Evolutionary conservation across 2,329 filamentous ascomycete species (phyloP).

Genomic region (Ophiocordyceps australis): DNA sequence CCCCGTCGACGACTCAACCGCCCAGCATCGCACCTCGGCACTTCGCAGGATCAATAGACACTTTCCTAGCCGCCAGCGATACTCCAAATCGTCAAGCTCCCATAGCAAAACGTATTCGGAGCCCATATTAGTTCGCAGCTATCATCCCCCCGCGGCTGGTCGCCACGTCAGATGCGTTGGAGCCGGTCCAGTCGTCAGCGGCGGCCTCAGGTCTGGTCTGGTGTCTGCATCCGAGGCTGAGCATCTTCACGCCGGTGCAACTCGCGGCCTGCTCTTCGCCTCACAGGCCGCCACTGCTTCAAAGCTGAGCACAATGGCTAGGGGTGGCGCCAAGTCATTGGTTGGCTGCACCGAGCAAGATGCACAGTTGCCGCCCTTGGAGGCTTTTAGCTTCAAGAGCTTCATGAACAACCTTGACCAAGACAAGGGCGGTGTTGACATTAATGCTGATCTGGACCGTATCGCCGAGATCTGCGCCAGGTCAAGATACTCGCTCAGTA

Average conservation of each 20-base stretch:
- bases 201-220: slow-evolving; percentile 7
- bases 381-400: slow-evolving; percentile 46
- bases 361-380: slow-evolving; percentile 37
- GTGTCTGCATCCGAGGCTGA: slow-evolving; percentile 10
- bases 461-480: slow-evolving; percentile 51
- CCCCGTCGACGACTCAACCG: slow-evolving; percentile 35
- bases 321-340: slow-evolving; percentile 17
- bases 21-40: slow-evolving; percentile 38
- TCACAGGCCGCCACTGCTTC: slow-evolving; percentile 12
- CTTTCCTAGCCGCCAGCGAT: slow-evolving; percentile 36
- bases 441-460: slow-evolving; percentile 40
- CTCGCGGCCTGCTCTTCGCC: slow-evolving; percentile 14
- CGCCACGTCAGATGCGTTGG: slow-evolving; percentile 13
- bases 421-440: slow-evolving; percentile 22
- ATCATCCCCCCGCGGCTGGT: slow-evolving; percentile 27
- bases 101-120: slow-evolving; percentile 42
- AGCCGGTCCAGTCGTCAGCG: slow-evolving; percentile 9
- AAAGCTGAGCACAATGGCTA: slow-evolving; percentile 22
- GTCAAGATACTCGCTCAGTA: slow-evolving; percentile 45
- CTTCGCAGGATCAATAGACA: slow-evolving; percentile 40
- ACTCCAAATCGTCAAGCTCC: slow-evolving; percentile 35
- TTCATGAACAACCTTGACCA: slow-evolving; percentile 39
- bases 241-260: slow-evolving; percentile 10
- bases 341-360: slow-evolving; percentile 10
- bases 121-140: slow-evolving; percentile 47